These are phyloP conservation scores for Claviceps fusiformis DNA, from an alignment of 2,329 filamentous ascomycete species.

Conservation along the genomic window DNA sequence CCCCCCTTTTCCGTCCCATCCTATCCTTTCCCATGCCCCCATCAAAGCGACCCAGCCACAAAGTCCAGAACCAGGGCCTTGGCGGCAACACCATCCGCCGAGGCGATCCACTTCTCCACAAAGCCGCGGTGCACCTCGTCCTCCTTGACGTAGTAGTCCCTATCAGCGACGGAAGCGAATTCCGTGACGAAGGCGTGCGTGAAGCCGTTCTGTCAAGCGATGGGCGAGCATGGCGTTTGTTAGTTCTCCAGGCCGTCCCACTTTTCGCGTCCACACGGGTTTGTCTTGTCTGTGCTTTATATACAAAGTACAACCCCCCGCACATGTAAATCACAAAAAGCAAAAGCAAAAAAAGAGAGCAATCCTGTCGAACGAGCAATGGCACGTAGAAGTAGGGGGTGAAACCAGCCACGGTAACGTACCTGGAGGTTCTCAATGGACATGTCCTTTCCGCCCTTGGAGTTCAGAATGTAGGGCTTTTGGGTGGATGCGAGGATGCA, in stretches of 20 bases:
- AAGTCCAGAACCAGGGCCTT: slow-evolving; percentile 50
- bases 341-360: too few species aligned
- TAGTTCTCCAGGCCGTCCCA: too few species aligned
- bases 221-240: too few species aligned
- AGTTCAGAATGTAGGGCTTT: slow-evolving; percentile 44
- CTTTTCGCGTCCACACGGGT: too few species aligned
- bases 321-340: too few species aligned
- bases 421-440: slow-evolving; percentile 49
- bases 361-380: too few species aligned
- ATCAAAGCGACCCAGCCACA: slow-evolving; percentile 24
- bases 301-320: too few species aligned
- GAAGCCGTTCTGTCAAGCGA: slow-evolving; percentile 36
- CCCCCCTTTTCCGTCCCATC: too few species aligned
- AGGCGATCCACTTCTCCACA: slow-evolving; percentile 30
- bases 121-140: slow-evolving; percentile 53
- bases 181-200: slow-evolving; percentile 58
- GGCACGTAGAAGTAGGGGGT: too few species aligned
- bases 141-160: slow-evolving; percentile 52
- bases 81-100: background rate
- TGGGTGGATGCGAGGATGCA: slow-evolving; percentile 49
- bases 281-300: too few species aligned
- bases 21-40: too few species aligned
- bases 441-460: slow-evolving; percentile 47
- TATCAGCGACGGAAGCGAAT: slow-evolving; percentile 49
- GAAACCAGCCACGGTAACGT: slow-evolving; percentile 6